A percentile compares a stretch with the other conserved stretches of the same genome.
phyloP scores from a whole-genome alignment of 2,329 filamentous ascomycete genomes.

The Cladobotryum protrusum region DNA sequence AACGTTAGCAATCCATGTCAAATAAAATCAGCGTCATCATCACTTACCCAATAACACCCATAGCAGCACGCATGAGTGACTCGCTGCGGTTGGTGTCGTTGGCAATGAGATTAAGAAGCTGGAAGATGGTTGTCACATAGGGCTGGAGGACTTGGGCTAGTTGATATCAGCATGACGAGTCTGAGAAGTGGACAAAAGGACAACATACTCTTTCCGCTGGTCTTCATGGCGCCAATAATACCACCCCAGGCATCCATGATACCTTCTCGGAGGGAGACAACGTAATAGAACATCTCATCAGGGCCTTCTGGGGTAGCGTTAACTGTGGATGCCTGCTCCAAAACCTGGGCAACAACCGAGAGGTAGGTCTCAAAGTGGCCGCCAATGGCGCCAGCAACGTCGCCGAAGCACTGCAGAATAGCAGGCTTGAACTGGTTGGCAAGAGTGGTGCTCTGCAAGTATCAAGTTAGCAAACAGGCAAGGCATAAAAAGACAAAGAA shows the following conservation, averaged over 20 bases:
- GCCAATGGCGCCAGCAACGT: constrained; percentile 91
- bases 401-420: constrained; percentile 95
- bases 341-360: constrained; percentile 82
- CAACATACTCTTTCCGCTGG: constrained; percentile 66
- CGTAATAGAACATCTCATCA: constrained; percentile 95
- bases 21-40: background rate
- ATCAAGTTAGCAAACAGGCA: background rate
- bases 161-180: constrained; percentile 20
- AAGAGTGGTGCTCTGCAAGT: constrained; percentile 64
- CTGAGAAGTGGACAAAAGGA: background rate
- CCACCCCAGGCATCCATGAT: constrained; percentile 99
- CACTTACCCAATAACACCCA: constrained; percentile 91
- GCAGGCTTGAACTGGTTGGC: constrained; percentile 97
- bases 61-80: constrained; percentile 82
- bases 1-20: background rate
- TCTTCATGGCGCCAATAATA: constrained; percentile 90
- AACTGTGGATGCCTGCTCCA: constrained; percentile 86
- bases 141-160: constrained; percentile 64
- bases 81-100: constrained; percentile 85
- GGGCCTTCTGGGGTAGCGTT: constrained; percentile 72
- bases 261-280: constrained; percentile 88
- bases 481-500: background rate
- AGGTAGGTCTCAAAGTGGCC: constrained; percentile 91
- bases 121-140: constrained; percentile 80
- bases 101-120: constrained; percentile 73